Conservation (phyloP, 371 early-diverging fungal species). For the Saksenaea oblongispora region DNA sequence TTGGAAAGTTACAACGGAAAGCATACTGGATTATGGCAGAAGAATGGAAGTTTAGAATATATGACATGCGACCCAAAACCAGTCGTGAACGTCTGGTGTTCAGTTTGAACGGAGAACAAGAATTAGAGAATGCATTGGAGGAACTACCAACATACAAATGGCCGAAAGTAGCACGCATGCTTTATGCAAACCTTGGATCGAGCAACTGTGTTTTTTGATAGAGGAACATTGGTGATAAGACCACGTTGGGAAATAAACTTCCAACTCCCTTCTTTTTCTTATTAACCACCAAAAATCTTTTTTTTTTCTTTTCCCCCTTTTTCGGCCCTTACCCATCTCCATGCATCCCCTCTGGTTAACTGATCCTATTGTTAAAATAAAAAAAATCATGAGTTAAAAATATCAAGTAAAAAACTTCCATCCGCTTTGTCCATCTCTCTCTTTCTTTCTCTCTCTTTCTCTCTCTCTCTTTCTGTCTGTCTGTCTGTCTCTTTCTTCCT, state of each 20-base stretch:
- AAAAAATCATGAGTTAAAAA: not conserved
- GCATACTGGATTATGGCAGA: not conserved
- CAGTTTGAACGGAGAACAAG: not conserved
- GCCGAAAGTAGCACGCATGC: not conserved
- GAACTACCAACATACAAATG: not conserved
- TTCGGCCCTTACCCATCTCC: not conserved
- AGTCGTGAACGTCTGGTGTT: not conserved
- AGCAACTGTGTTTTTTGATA: not conserved
- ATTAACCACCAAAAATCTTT: not conserved
- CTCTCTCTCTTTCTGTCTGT: conserved; percentile 4
- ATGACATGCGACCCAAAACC: not conserved
- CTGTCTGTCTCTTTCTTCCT: not conserved
- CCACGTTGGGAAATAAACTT: not conserved
- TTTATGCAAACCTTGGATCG: not conserved
- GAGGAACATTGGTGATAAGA: not conserved
- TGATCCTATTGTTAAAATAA: not conserved
- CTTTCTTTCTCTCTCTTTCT: not conserved
- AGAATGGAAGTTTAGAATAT: not conserved
- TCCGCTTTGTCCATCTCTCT: not conserved
- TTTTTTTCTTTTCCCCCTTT: not conserved
- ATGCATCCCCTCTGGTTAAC: not conserved
- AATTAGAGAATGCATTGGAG: conserved; percentile 4
- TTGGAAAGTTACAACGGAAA: not conserved
- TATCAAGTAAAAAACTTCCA: not conserved
- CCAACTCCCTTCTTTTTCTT: not conserved